phyloP scores from a whole-genome alignment of 1,139 yeast genomes.

The Debaryomycetaceae sp. region DNA sequence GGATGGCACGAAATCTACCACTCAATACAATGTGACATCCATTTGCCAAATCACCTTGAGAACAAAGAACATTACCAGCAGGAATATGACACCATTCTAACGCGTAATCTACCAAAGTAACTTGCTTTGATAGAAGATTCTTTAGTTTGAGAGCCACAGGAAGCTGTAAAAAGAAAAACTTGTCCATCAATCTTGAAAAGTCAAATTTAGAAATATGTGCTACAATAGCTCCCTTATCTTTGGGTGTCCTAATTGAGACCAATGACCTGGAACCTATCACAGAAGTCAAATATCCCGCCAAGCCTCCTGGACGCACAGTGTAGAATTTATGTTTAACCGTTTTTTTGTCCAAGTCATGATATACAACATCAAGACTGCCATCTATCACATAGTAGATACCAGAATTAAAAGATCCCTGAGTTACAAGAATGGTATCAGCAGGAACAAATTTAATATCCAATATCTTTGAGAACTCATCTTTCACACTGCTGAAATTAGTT shows the following conservation, averaged over 20 bases:
- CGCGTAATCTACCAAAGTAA: slow-evolving; percentile 82
- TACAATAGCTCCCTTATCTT: slow-evolving; percentile 53
- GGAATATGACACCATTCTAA: slow-evolving; percentile 91
- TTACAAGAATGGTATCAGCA: slow-evolving; percentile 55
- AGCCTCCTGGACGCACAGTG: slow-evolving; percentile 69
- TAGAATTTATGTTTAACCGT: slow-evolving; percentile 35
- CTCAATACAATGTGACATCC: slow-evolving; percentile 89
- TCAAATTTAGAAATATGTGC: slow-evolving; percentile 67
- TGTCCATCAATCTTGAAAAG: slow-evolving; percentile 67
- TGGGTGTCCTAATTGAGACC: slow-evolving; percentile 60
- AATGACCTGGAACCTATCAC: slow-evolving; percentile 78
- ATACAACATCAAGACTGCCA: slow-evolving; percentile 66
- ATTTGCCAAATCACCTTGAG: slow-evolving; percentile 85
- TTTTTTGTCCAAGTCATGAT: slow-evolving; percentile 21
- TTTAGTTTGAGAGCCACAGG: slow-evolving; percentile 75
- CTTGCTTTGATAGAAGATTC: slow-evolving; percentile 59
- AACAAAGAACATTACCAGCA: slow-evolving; percentile 77
- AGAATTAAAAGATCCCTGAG: slow-evolving; percentile 61
- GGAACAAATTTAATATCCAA: slow-evolving; percentile 56
- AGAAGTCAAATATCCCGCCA: slow-evolving; percentile 85
- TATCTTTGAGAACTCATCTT: slow-evolving; percentile 60
- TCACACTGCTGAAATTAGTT: slow-evolving; percentile 49
- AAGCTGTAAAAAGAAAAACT: slow-evolving; percentile 69
- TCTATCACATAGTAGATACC: slow-evolving; percentile 80
- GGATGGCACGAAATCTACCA: slow-evolving; percentile 78